phyloP scores from a whole-genome alignment of 495 filamentous ascomycete species.

The Neurospora sp. region DNA sequence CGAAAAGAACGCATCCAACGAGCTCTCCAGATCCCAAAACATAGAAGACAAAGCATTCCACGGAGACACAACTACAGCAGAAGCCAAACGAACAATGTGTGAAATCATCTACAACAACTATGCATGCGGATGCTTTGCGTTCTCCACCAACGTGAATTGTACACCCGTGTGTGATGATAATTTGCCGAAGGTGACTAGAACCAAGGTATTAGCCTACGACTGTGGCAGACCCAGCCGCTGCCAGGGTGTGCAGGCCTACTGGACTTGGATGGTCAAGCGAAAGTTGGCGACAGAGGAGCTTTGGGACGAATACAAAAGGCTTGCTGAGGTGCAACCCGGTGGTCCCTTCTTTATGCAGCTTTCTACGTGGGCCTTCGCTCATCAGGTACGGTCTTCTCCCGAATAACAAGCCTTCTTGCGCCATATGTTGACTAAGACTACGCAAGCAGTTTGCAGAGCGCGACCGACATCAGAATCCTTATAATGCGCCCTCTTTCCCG shows the following conservation, averaged over 20 bases:
- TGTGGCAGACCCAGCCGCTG: background rate
- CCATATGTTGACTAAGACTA: background rate
- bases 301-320: background rate
- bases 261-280: background rate
- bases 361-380: background rate
- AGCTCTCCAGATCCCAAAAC: background rate
- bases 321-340: background rate
- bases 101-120: background rate
- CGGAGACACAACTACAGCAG: background rate
- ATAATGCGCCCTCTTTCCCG: too few species aligned
- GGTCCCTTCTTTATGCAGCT: background rate
- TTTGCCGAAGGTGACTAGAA: background rate
- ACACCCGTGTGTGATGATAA: background rate
- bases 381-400: background rate
- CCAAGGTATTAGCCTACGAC: background rate
- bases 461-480: too few species aligned
- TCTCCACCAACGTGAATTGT: background rate
- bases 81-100: background rate
- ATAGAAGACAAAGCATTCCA: background rate
- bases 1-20: background rate
- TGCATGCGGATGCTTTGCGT: background rate
- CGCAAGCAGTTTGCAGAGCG: background rate
- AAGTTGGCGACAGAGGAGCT: background rate
- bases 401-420: background rate
- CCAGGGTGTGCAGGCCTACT: background rate